A percentile compares a stretch with the other conserved stretches of the same genome.
These are phyloP conservation scores for Didymellaceae sp. DNA, from an alignment of 2,329 filamentous ascomycete species.

Conservation along the genomic window DNA sequence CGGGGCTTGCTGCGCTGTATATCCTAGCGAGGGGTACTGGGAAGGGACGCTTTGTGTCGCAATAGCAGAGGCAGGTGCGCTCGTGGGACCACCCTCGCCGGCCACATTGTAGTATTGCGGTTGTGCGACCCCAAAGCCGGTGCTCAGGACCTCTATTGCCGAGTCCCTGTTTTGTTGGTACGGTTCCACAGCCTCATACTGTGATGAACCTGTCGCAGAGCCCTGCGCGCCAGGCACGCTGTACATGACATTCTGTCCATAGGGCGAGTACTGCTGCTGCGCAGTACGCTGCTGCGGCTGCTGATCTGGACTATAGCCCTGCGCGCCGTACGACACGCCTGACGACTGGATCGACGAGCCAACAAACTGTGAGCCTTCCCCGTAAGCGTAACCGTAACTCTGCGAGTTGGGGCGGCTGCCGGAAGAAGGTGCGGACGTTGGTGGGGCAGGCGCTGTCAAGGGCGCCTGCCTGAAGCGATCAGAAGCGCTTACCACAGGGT, in stretches of 20 bases:
- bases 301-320: conserved; percentile 66
- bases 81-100: conserved; percentile 65
- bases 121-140: conserved; percentile 71
- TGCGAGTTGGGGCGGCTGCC: conserved; percentile 49
- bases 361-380: conserved; percentile 62
- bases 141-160: conserved; percentile 77
- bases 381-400: conserved; percentile 59
- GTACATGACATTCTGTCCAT: conserved; percentile 77
- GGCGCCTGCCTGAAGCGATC: conserved; percentile 58
- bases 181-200: conserved; percentile 77
- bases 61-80: conserved; percentile 63
- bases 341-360: conserved; percentile 59
- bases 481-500: conserved; percentile 53
- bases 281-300: conserved; percentile 59
- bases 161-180: conserved; percentile 73
- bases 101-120: conserved; percentile 71
- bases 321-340: conserved; percentile 65
- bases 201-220: conserved; percentile 59
- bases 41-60: conserved; percentile 70
- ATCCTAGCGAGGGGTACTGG: conserved; percentile 63
- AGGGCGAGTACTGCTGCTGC: conserved; percentile 58
- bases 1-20: conserved; percentile 68
- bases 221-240: conserved; percentile 61
- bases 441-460: conserved; percentile 51
- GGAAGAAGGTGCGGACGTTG: conserved; percentile 50